phyloP scores from a whole-genome alignment of 305 asterid genomes.

The Solanum aculeatissimum region DNA sequence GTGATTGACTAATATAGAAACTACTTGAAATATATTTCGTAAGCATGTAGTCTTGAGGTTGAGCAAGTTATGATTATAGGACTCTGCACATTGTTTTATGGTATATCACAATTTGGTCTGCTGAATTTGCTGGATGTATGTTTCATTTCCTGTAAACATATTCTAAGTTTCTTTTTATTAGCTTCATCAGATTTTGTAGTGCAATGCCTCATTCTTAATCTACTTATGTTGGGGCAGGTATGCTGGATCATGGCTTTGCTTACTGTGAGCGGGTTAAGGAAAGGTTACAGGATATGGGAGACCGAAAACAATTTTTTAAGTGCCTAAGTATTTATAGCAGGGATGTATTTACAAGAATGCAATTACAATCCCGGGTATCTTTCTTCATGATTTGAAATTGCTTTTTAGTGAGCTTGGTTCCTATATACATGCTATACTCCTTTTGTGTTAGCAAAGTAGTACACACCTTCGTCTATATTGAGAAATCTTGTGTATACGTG shows the following conservation, averaged over 20 bases:
- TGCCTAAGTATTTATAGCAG: slow-evolving; percentile 52
- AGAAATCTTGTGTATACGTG: not conserved
- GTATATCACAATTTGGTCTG: not conserved
- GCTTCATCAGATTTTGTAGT: not conserved
- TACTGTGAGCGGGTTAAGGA: slow-evolving; percentile 71
- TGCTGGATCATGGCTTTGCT: slow-evolving; percentile 41
- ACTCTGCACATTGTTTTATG: not conserved
- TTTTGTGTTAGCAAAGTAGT: not conserved
- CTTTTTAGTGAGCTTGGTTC: not conserved
- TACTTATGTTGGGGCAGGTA: slow-evolving; percentile 36
- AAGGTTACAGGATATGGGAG: slow-evolving; percentile 47
- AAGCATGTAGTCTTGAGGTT: not conserved
- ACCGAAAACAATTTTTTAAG: slow-evolving; percentile 52
- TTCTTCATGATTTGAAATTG: slow-evolving; percentile 6
- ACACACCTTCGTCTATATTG: not conserved
- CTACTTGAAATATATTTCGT: not conserved
- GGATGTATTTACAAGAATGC: slow-evolving; percentile 46
- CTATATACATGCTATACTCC: not conserved
- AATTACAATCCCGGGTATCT: slow-evolving; percentile 58
- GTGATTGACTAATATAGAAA: not conserved
- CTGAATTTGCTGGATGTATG: not conserved
- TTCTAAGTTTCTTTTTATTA: not conserved
- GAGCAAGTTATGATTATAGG: not conserved
- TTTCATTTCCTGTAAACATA: not conserved
- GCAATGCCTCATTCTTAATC: not conserved